phyloP scores from a whole-genome alignment of 2,329 filamentous ascomycete genomes.

The Clonostachys solani region DNA sequence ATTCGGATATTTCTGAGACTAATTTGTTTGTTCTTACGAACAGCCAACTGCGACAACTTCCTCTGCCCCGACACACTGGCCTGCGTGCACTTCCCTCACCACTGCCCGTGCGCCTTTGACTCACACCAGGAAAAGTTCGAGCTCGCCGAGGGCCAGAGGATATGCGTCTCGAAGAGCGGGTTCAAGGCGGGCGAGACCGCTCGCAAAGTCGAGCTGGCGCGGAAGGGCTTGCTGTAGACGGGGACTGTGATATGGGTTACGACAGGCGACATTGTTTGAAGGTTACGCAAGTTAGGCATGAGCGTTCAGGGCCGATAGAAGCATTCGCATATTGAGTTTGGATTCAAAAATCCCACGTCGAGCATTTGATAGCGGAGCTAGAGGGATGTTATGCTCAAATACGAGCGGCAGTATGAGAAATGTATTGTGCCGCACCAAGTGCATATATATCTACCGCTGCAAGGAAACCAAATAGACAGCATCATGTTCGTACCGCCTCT shows the following conservation, averaged over 20 bases:
- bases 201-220: conserved; percentile 73
- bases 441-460: no score
- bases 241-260: no score
- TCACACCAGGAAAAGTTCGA: conserved; percentile 75
- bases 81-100: conserved; percentile 94
- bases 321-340: no score
- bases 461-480: no score
- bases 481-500: no score
- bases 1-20: neutral
- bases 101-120: conserved; percentile 89
- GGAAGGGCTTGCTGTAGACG: conserved; percentile 62
- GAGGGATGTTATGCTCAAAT: neutral
- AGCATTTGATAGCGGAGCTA: no score
- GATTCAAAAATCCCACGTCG: no score
- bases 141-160: conserved; percentile 63
- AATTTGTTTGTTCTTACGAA: neutral
- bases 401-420: neutral
- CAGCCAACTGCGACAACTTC: conserved; percentile 87
- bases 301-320: no score
- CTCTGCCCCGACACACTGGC: conserved; percentile 91
- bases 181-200: conserved; percentile 68
- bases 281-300: no score
- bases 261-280: no score
- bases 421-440: neutral
- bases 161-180: conserved; percentile 73